Evolutionary conservation across 306 rosid genomes (phyloP), one percentile per base, ranked within the genome.

Genomic region (Lupinus albus): DNA sequence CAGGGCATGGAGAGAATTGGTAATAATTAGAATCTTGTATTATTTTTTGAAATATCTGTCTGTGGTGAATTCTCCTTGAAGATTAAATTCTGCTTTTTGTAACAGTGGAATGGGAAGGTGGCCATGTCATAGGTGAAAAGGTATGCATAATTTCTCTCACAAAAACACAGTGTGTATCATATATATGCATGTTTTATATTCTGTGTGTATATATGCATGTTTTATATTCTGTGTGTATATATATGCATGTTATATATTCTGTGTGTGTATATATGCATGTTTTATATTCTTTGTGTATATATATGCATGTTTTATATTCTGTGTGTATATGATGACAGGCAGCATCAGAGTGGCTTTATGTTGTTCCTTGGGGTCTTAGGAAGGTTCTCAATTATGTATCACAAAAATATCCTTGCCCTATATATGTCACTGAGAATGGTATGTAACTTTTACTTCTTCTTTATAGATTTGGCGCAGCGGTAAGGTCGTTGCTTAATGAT

Each of bases 271-370:
- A 66, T 60, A 11, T 11, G 20, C 73, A 15, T 45, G 14, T n/a
- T n/a, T n/a, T n/a, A n/a, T n/a, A n/a, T n/a, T n/a, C n/a, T n/a
- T n/a, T n/a, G n/a, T n/a, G n/a, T n/a, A n/a, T n/a, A n/a, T n/a
- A n/a, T n/a, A n/a, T 36, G 66, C 30, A 17, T 57, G 39, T 52
- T 47, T 74, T 12, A 57, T 68, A 13, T 74, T 41, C 16, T 45
- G 10, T 18, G n/a, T 54, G 60, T 64, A 61, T 69, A 20, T n/a
- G n/a, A n/a, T 79, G 69, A 76, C 91, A 89, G 98, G 98, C 98
- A 45, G 98, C 98, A 75, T 92, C 98, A 36, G 96, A 92, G 62
- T 92, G 96, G 98, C 91, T 92, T 66, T 89, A 89, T 76, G 77
- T 87, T 68, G 96, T 92, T 89, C 98, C 98, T 44, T 92, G 98